Percentiles rank a stretch among this genome's conserved stretches.
Conservation (phyloP, 768 basidiomycete species). For the Agaricus bisporus region DNA sequence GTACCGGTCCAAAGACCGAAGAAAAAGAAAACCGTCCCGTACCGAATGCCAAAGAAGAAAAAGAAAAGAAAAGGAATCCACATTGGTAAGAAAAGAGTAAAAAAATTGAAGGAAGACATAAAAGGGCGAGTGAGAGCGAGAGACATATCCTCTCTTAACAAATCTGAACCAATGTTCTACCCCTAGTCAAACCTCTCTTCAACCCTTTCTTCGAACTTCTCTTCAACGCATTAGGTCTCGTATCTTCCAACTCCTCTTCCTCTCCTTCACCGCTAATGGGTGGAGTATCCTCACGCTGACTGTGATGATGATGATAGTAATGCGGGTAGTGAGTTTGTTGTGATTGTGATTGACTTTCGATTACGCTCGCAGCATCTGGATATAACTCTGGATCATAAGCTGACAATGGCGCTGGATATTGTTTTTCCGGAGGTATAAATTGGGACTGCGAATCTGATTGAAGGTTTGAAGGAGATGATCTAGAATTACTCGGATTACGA, state of each 20-base stretch:
- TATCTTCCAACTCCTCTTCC: conserved; percentile 8
- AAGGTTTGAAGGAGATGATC: background rate
- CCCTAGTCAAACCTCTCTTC: conserved; percentile 23
- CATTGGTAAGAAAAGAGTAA: no score
- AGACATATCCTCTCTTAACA: conserved; percentile 9
- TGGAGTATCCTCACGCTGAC: background rate
- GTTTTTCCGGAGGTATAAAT: conserved; percentile 20
- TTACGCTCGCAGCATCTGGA: conserved; percentile 28
- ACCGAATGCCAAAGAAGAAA: no score
- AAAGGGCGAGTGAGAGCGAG: no score
- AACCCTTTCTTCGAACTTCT: conserved; percentile 15
- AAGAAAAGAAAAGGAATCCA: no score
- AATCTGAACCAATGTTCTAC: conserved; percentile 26
- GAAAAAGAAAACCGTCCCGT: no score
- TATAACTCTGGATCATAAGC: conserved; percentile 29
- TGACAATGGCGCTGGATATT: conserved; percentile 30
- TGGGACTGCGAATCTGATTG: background rate
- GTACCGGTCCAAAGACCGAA: no score
- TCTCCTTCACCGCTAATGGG: background rate
- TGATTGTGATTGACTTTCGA: conserved; percentile 16
- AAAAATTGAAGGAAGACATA: no score
- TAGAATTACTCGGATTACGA: background rate
- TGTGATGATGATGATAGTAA: background rate
- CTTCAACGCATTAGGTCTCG: conserved; percentile 8
- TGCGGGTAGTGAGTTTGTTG: background rate